Conservation (phyloP, 2,329 filamentous ascomycete species). For the Diaporthe sp. region DNA sequence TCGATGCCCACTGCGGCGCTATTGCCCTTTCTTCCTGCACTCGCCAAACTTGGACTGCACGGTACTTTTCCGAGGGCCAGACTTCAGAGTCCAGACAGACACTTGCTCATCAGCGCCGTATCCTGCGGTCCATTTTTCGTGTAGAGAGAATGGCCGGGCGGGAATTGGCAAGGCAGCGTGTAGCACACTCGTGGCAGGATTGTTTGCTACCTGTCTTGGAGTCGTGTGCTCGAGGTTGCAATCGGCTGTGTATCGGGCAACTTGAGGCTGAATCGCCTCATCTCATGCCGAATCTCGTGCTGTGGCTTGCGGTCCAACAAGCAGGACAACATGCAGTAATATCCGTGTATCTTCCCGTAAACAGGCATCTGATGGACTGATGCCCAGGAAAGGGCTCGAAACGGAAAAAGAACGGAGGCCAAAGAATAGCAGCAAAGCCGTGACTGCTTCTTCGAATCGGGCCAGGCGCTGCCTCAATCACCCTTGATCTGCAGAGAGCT, state of each 20-base stretch:
- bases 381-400: neutral
- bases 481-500: constrained; percentile 26
- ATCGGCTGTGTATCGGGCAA: neutral
- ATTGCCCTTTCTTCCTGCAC: neutral
- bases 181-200: neutral
- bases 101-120: neutral
- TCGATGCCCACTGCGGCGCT: constrained; percentile 2
- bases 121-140: neutral
- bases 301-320: neutral
- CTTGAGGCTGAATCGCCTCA: constrained; percentile 26
- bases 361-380: neutral
- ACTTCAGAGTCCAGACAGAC: neutral
- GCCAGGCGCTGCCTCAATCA: constrained; percentile 14
- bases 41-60: constrained; percentile 16
- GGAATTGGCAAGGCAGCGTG: neutral
- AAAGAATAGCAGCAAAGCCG: neutral
- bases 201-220: constrained; percentile 18
- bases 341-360: constrained; percentile 1
- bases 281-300: constrained; percentile 1
- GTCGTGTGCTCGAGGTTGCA: constrained; percentile 1
- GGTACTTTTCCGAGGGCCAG: constrained; percentile 18
- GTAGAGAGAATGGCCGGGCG: neutral
- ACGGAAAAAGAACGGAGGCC: constrained; percentile 20
- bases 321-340: constrained; percentile 7
- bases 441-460: constrained; percentile 13